phyloP scores from a whole-genome alignment of 495 filamentous ascomycete species.

The Terfezia claveryi region DNA sequence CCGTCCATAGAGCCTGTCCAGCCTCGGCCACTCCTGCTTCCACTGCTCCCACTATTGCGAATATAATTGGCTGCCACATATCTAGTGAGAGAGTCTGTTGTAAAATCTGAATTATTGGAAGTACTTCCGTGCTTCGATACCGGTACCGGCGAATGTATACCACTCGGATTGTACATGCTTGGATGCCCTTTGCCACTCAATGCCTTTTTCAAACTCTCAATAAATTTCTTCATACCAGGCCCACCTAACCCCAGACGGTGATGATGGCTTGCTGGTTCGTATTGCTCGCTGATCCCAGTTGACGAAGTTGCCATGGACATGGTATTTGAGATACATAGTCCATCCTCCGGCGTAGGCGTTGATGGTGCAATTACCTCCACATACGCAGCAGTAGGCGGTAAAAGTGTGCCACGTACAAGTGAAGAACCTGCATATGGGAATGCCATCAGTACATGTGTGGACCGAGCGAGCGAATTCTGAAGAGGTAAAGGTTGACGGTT shows the following conservation, averaged over 20 bases:
- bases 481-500: slow-evolving; percentile 25
- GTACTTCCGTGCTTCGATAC: neutral
- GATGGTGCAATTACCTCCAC: slow-evolving; percentile 47
- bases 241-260: slow-evolving; percentile 18
- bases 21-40: neutral
- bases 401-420: slow-evolving; percentile 60
- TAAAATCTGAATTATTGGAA: neutral
- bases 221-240: slow-evolving; percentile 57
- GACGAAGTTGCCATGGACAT: neutral
- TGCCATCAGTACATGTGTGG: slow-evolving; percentile 33
- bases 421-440: slow-evolving; percentile 48
- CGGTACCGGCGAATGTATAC: neutral
- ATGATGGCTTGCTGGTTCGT: slow-evolving; percentile 26
- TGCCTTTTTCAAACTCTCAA: slow-evolving; percentile 76
- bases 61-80: neutral
- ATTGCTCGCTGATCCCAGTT: slow-evolving; percentile 37
- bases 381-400: slow-evolving; percentile 53
- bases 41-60: neutral
- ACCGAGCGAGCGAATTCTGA: slow-evolving; percentile 19
- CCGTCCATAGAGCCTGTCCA: neutral
- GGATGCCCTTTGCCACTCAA: slow-evolving; percentile 40
- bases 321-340: neutral
- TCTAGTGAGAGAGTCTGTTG: neutral
- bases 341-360: slow-evolving; percentile 23
- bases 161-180: neutral